Percentiles rank a stretch among this genome's conserved stretches.
Evolutionary conservation across 2,329 filamentous ascomycete species (phyloP).

Genomic region (Orbilia ellipsospora): DNA sequence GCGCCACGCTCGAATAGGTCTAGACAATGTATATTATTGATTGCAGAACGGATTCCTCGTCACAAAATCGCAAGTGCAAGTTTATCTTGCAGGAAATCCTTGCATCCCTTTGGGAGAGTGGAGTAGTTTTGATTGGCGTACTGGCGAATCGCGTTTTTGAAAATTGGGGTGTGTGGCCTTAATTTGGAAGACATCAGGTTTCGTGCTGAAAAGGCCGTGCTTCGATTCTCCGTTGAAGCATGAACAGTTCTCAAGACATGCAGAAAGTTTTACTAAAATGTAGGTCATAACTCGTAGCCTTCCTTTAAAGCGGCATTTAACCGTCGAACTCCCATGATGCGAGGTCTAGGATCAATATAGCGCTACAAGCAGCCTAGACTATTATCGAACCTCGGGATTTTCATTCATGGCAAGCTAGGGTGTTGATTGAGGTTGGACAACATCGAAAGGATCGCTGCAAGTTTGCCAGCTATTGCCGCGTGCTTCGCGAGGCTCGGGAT

Average conservation of each 20-base stretch:
- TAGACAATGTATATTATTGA: slow-evolving; percentile 21
- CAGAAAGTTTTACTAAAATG: slow-evolving; percentile 48
- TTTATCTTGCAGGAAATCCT: slow-evolving; percentile 44
- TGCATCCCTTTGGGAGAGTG: slow-evolving; percentile 22
- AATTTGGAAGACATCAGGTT: slow-evolving; percentile 4
- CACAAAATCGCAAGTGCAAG: slow-evolving; percentile 27
- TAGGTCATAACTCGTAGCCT: slow-evolving; percentile 23
- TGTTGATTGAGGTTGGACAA: slow-evolving; percentile 25
- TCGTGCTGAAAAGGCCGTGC: slow-evolving; percentile 4
- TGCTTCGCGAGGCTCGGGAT: not conserved
- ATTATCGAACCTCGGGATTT: slow-evolving; percentile 26
- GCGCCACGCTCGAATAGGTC: slow-evolving; percentile 52
- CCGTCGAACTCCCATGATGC: slow-evolving; percentile 13
- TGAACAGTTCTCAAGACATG: slow-evolving; percentile 26
- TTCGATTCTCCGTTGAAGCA: slow-evolving; percentile 31
- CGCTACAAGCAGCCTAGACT: slow-evolving; percentile 27
- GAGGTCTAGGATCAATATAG: slow-evolving; percentile 29
- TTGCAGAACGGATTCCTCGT: slow-evolving; percentile 24
- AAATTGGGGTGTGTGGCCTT: slow-evolving; percentile 20
- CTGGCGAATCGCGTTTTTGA: slow-evolving; percentile 30
- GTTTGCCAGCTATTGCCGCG: not conserved
- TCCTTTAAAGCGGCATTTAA: slow-evolving; percentile 40
- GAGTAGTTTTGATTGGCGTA: slow-evolving; percentile 23
- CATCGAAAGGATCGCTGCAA: slow-evolving; percentile 11
- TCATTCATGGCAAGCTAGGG: slow-evolving; percentile 13